Evolutionary conservation across 1,284 basidiomycete genomes (phyloP).

Genomic region (Malassezia furfur): DNA sequence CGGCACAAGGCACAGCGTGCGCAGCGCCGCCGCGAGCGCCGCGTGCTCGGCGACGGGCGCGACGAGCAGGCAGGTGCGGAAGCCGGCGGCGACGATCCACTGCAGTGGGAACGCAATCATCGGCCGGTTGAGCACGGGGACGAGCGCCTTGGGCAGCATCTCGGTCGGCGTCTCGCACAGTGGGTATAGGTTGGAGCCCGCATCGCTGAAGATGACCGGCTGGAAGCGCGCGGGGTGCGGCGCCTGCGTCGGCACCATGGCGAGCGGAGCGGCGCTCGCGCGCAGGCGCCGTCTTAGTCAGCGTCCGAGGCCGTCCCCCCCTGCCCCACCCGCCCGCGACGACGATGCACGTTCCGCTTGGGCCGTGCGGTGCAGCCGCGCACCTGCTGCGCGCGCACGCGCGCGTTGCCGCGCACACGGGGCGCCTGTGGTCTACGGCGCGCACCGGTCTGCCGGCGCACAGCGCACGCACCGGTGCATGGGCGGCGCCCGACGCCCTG

Average conservation of each 20-base stretch:
- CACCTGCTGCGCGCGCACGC: too few species aligned
- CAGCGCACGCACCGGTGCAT: too few species aligned
- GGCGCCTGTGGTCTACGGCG: too few species aligned
- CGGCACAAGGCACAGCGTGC: slow-evolving; percentile 33
- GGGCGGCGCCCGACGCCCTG: too few species aligned
- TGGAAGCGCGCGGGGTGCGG: slow-evolving; percentile 27
- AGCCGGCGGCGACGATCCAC: slow-evolving; percentile 35
- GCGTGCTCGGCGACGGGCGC: slow-evolving; percentile 38
- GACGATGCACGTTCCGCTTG: too few species aligned
- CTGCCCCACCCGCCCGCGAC: too few species aligned
- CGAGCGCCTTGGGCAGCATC: slow-evolving; percentile 38
- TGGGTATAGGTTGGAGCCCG: slow-evolving; percentile 40
- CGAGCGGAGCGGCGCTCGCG: neutral
- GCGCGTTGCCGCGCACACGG: too few species aligned
- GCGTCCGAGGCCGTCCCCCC: too few species aligned
- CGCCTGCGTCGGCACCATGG: slow-evolving; percentile 12
- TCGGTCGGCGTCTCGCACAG: slow-evolving; percentile 26
- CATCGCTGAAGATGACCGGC: slow-evolving; percentile 44
- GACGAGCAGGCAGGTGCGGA: slow-evolving; percentile 35
- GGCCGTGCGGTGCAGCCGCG: too few species aligned
- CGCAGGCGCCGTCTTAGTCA: neutral
- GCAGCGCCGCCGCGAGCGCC: slow-evolving; percentile 31
- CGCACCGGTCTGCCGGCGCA: too few species aligned
- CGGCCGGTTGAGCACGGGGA: slow-evolving; percentile 44
- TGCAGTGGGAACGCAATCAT: slow-evolving; percentile 43